Base-by-base conservation (phyloP, 2,329 filamentous ascomycete species). In the Sordariomycetes sp. region DNA sequence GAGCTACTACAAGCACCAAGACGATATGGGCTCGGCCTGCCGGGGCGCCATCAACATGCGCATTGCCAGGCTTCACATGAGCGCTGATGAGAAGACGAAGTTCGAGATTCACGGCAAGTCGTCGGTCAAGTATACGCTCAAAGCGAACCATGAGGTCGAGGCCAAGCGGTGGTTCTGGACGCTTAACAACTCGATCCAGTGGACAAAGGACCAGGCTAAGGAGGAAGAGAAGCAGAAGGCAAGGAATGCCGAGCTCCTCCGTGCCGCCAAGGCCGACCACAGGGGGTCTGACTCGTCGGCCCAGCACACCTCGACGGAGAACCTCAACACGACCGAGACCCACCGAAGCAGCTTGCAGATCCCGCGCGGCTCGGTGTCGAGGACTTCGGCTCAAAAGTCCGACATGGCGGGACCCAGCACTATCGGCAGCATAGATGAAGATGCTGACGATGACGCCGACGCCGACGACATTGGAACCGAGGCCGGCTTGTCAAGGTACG, bases 151-250 rank as follows among this genome's bases (percentile, higher is more conserved):
- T 70, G 88, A 96, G 67, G 92, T 97, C 32, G 94, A 99, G 70
- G 92, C 94, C 6, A 99, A 99, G 72, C 83, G 94, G 57, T 99
- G 94, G 94, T 99, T 95, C 71, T 99, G 94, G 94, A 89, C 94
- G 0, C 76, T 99, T 61, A 99, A 99, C 73, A 99, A 99, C 68
- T 92, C 94, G 6, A 99, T 99, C 54, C 94, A 97, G 68, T 97
- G 90, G 87, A 86, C 90, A 61, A 99, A 99, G 70, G 94, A 99
- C 66, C 94, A 97, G 72, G 91, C 90, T 8, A 91, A 87, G 63
- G 90, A 95, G 68, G 92, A 96, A 65, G 86, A 92, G 66, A 84
- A 79, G 62, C 84, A 90, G 60, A 84, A 84, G 36, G 83, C 83
- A 8, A 84, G 84, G 58, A 87, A 86, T 64, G 86, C 85, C 6